Evolutionary conservation across 2,329 filamentous ascomycete species (phyloP), one percentile per base, ranked within the genome.

Genomic region (Pestalotiopsis sp.): DNA sequence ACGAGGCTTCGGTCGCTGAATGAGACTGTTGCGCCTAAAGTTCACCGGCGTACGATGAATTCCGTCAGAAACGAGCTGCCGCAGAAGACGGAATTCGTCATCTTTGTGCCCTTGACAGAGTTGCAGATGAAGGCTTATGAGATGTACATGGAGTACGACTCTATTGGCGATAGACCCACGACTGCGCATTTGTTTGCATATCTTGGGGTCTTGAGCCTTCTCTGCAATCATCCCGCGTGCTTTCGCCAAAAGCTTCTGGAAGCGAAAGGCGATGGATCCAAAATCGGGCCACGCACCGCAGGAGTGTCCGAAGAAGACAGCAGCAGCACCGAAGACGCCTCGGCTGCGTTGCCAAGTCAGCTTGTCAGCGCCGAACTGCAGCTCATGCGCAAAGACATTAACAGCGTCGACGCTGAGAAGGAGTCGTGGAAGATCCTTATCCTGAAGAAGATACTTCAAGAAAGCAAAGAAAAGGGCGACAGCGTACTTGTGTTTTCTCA

Each of bases 401-500:
- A 26, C 7, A 11, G 10, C 10, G 14, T n/a, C 11, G 78, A 83
- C 13, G 81, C 85, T 3, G 75, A 86, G 1, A 72, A 76, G 0
- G 77, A 90, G 13, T 97, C 94, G 0, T 85, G 89, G 75, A 95
- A 96, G 75, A 86, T 91, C 6, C 73, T 82, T 13, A 81, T 94
- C 5, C 80, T 97, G n/a, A 79, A 88, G 57, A 79, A 85, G 59
- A 95, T 98, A 63, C 78, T 97, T 0, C 82, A 90, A 24, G 85
- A 91, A 70, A 90, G 91, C 6, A 86, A 85, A 52, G 75, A 76
- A 1, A 79, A 83, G 0, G 84, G 85, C 0, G 94, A 98, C 77
- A 94, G 94, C 74, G 86, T 94, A 1, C 83, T 98, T 1, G 81
- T 97, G 0, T 98, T 98, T 74, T 92, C 91, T 0, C 91, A 94